A percentile compares a stretch with the other conserved stretches of the same genome.
These are phyloP conservation scores for Aspergillus carbonarius DNA, from an alignment of 2,329 filamentous ascomycete species.

Conservation along the genomic window DNA sequence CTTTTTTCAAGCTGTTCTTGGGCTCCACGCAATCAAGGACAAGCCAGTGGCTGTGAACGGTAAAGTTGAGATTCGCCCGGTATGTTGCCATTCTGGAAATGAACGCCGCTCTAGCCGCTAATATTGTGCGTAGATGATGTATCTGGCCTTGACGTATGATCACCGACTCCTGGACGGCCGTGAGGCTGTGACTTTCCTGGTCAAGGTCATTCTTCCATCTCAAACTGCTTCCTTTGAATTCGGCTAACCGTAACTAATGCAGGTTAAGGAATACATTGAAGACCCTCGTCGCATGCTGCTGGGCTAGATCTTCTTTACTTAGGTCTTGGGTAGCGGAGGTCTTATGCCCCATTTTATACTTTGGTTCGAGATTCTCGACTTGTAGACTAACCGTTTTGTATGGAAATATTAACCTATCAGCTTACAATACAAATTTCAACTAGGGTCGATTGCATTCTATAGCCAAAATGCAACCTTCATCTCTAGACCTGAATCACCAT, in stretches of 20 bases:
- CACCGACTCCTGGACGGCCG: conserved; percentile 92
- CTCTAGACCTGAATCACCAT: not conserved
- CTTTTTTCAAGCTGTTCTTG: conserved; percentile 64
- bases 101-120: conserved; percentile 3
- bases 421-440: not conserved
- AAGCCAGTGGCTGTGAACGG: conserved; percentile 85
- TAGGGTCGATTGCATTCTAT: not conserved
- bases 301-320: conserved; percentile 25
- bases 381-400: conserved; percentile 2
- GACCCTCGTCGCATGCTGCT: conserved; percentile 91
- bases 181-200: conserved; percentile 92
- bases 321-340: not conserved
- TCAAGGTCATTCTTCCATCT: conserved; percentile 60
- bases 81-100: conserved; percentile 33
- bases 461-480: not conserved
- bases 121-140: conserved; percentile 75
- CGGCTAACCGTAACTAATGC: conserved; percentile 12
- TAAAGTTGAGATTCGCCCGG: conserved; percentile 87
- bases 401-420: not conserved
- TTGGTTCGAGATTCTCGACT: not conserved
- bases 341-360: not conserved
- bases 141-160: conserved; percentile 94
- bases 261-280: conserved; percentile 93
- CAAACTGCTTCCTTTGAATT: not conserved
- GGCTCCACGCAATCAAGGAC: conserved; percentile 95